Base-by-base conservation (phyloP, 2,329 filamentous ascomycete genomes). In the Immersiporthe knoxdaviesiana region DNA sequence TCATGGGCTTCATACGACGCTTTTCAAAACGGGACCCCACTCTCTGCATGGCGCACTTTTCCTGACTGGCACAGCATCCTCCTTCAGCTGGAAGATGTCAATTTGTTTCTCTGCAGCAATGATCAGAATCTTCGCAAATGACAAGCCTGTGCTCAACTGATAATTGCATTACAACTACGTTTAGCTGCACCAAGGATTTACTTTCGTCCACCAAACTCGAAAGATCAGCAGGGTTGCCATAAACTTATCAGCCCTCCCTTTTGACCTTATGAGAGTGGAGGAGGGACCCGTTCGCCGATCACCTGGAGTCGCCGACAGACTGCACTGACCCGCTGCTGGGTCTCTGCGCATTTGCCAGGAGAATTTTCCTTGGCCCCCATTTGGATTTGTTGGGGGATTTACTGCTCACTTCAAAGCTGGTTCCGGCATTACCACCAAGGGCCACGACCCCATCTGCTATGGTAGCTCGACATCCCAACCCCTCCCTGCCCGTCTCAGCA, bases 301-400 rank as follows among this genome's bases (percentile, higher is more conserved):
- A 63, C 16, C 27, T 65, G 63, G 52, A 56, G 32, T 63, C 60
- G 60, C 60, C 39, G 60, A 63, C 41, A 24, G 27, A 32, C 27
- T 50, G 60, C 60, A 62, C 60, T 27, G 60, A 30, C 37, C 60
- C 24, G n/a, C 39, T 62, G n/a, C 60, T 62, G 60, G n/a, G 35
- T 44, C 21, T 44, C 37, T 62, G 60, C 60, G 30, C 32, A 59
- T n/a, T 18, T 21, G 18, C 32, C 32, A 37, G 56, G 30, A 37
- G 32, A n/a, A n/a, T 21, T n/a, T 10, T 32, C 18, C 56, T 35
- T 10, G 56, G 30, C 18, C 27, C n/a, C 56, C 30, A 21, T 30
- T 35, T 24, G 16, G 12, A 27, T 30, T 24, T 27, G 50, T 54
- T 27, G 30, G 50, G 24, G 50, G 50, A 54, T 14, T 24, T 54